Evolutionary conservation across 192 early-diverging fungal genomes (phyloP), one percentile per base, ranked within the genome.

Genomic region (Geranomyces michiganensis): DNA sequence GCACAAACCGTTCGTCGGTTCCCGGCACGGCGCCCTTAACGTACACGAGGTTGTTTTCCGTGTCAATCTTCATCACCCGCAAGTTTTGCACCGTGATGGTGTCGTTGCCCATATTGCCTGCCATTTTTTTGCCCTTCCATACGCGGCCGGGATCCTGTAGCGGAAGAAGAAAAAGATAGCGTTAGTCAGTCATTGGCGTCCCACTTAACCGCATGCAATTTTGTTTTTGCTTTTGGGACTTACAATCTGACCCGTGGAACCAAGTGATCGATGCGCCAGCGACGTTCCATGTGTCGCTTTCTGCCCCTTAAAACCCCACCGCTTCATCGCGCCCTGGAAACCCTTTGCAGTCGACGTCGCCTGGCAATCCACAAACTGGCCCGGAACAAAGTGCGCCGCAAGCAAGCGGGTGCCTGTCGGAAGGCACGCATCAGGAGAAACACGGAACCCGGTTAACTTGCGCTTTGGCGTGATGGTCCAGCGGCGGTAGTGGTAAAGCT

Each of bases 91-190:
- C 88, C 2, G 94, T 96, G 0, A 83, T 76, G 69, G 79, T 90
- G 53, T 93, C 89, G 60, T 91, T 91, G 62, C 96, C 96, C 90
- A 99, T 93, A 26, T 92, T 89, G 51, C 96, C 96, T 21, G 95
- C 89, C 96, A 99, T 99, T 73, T 99, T 99, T 83, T 95, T 99
- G 21, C 96, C 96, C 69, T 93, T 93, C 75, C 92, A 96, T 48
- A 97, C 94, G 58, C 87, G 90, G 24, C 93, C 93, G 46, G 96
- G 96, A 71, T 88, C 83, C 76, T 86, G 53, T n/a, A n/a, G n/a
- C 49, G 19, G 0, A 27, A 63, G 32, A 31, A 27, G 26, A 30
- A 10, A 47, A 47, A 19, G 46, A 14, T 47, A 47, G 10, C 19
- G 12, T 47, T 47, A 10, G 19, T 47, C 19, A 10, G 46, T 10